Percentiles rank a stretch among this genome's conserved stretches.
Evolutionary conservation across 2,329 filamentous ascomycete genomes (phyloP).

Genomic region (Talaromyces sp.): DNA sequence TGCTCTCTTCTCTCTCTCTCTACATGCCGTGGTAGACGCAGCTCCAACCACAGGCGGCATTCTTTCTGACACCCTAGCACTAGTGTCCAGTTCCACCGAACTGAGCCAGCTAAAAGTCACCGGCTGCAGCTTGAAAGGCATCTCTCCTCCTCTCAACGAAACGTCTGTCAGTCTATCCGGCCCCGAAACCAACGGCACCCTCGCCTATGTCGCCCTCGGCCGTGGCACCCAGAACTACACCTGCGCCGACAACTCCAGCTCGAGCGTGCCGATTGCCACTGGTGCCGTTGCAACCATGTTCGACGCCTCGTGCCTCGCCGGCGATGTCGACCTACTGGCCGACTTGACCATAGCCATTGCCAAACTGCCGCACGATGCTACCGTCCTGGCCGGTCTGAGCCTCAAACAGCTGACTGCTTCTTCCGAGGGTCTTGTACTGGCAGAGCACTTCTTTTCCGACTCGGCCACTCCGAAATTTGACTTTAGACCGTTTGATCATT

Average conservation of each 20-base stretch:
- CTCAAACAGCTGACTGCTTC: conserved; percentile 15
- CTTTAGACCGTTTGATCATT: conserved; percentile 19
- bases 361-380: conserved; percentile 20
- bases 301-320: conserved; percentile 38
- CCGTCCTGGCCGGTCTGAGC: conserved; percentile 22
- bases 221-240: conserved; percentile 50
- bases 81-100: neutral
- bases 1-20: conserved; percentile 13
- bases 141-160: conserved; percentile 16
- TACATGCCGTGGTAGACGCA: conserved; percentile 2
- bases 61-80: neutral
- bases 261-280: conserved; percentile 30
- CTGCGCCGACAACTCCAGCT: conserved; percentile 28
- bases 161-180: conserved; percentile 22
- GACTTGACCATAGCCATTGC: conserved; percentile 21
- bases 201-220: conserved; percentile 44
- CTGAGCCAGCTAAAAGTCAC: conserved; percentile 18
- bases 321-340: conserved; percentile 23
- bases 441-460: conserved; percentile 32
- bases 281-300: conserved; percentile 45
- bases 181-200: conserved; percentile 24
- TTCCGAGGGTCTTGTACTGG: conserved; percentile 25
- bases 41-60: neutral
- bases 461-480: conserved; percentile 28
- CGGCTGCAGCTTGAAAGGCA: conserved; percentile 19